Base-by-base conservation (phyloP, 495 filamentous ascomycete species). In the Annulohypoxylon moriforme region DNA sequence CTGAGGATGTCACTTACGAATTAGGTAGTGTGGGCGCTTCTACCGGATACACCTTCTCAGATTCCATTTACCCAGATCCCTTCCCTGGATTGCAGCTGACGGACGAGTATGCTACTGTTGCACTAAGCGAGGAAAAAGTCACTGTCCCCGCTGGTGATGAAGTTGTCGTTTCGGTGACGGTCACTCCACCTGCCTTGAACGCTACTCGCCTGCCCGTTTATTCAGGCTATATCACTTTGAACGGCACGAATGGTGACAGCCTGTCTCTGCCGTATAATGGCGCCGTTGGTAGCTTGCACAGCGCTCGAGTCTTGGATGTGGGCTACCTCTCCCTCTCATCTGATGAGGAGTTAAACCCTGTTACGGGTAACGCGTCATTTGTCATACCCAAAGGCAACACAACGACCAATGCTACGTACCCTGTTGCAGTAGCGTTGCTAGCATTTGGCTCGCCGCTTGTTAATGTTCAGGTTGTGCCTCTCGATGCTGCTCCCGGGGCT, bases 201-300 rank as follows among this genome's bases (percentile, higher is more conserved):
- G 70, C 77, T 49, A 73, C 74, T 31, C 83, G 80, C 11, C 77
- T 87, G 22, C 84, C 83, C 0, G 81, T 87, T 13, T 87, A 86
- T 70, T 86, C 84, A 0, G 85, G 85, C 57, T 86, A 85, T 76
- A 80, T 87, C 44, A 74, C 83, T 42, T 57, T 87, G 63, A 85
- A 82, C 68, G 81, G 83, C 64, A 78, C 83, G 20, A 85, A 86
- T 73, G 82, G 83, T 42, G 78, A 82, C 13, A 76, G 75, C 22
- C 75, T 85, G 29, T 83, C 83, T 9, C 75, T 87, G 3, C 85
- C 85, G 1, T 87, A 87, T 70, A 78, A 84, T 61, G 85, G 85
- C 14, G 82, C 84, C 20, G 79, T 75, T 14, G 85, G 85, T 22
- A 83, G 79, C 71, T 63, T 87, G 60, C 76, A 80, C 49, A 65